Base-by-base conservation (phyloP, 2,329 filamentous ascomycete species). In the Paraphaeosphaeria sporulosa region DNA sequence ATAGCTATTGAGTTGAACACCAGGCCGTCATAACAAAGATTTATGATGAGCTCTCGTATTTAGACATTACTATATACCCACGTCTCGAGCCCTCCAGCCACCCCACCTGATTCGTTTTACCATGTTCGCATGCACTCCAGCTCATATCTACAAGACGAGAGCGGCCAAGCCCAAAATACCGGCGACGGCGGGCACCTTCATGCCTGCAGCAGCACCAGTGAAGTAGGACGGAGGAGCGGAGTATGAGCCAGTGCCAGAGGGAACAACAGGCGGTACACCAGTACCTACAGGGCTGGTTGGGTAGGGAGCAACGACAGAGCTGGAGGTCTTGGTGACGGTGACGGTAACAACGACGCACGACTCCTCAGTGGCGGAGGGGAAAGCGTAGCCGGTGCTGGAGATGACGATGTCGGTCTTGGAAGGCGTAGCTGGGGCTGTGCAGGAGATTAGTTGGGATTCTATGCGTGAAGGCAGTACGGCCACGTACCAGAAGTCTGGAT, bases 151-250 rank as follows among this genome's bases (percentile, higher is more conserved):
- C 51, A 72, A 52, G 7, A 70, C 54, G 49, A 68, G 60, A 44
- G 62, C 68, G 49, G 55, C 64, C 43, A 71, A 23, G 2, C 67
- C 67, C 32, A 72, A 15, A 3, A 68, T 27, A 27, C 67, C 70
- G 17, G 55, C 69, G 58, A 67, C 44, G 2, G 62, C 58, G 13
- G 67, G 64, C 1, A 65, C 63, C 47, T 65, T 63, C 0, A 64
- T 50, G 2, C 61, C 57, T 19, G 30, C 36, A n/a, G 66, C 70
- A 2, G 67, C 69, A 55, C 61, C 68, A 34, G 69, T 68, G 60
- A 68, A 72, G 9, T 51, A 46, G 6, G 70, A 62, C 25, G 64
- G 43, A 25, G 48, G 38, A 25, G 23, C 40, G 8, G 32, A 42
- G 19, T 55, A 38, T 10, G 49, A 40, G 17, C 62, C 61, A 21